These are phyloP conservation scores for Colletotrichum noveboracense DNA, from an alignment of 2,329 filamentous ascomycete genomes.

Conservation along the genomic window DNA sequence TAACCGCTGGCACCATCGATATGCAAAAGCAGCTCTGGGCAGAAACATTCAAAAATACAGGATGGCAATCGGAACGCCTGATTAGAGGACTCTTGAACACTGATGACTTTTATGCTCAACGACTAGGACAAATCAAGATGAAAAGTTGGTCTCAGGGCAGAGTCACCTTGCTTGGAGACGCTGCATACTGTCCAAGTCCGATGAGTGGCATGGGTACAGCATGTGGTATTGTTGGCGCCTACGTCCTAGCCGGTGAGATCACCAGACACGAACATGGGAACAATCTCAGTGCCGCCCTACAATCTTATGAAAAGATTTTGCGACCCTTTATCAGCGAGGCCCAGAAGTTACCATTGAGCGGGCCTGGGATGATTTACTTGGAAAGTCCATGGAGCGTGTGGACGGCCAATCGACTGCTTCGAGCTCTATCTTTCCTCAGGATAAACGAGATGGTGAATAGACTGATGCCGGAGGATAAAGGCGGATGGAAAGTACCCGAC, in stretches of 20 bases:
- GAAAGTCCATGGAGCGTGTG: constrained; percentile 7
- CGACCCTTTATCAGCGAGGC: constrained; percentile 47
- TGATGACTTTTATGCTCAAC: constrained; percentile 51
- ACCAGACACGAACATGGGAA: constrained; percentile 26
- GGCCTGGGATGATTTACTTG: constrained; percentile 17
- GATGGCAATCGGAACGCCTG: constrained; percentile 50
- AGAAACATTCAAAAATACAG: constrained; percentile 31
- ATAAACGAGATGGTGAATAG: neutral
- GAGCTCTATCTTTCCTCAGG: neutral
- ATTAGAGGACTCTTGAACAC: constrained; percentile 42
- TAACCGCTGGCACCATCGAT: constrained; percentile 21
- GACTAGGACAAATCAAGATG: constrained; percentile 50
- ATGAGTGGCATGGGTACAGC: constrained; percentile 57
- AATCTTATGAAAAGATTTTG: constrained; percentile 47
- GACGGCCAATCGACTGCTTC: neutral
- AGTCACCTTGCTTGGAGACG: constrained; percentile 58
- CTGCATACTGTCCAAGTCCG: constrained; percentile 53
- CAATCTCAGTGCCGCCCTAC: constrained; percentile 37
- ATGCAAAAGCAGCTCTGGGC: constrained; percentile 32
- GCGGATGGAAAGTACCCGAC: neutral
- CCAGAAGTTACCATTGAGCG: constrained; percentile 32
- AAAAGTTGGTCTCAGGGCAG: constrained; percentile 48
- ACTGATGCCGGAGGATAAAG: neutral
- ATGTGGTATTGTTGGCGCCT: constrained; percentile 52
- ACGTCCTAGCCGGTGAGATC: constrained; percentile 62